Evolutionary conservation across 228 moss, liverwort and hornwort genomes (phyloP).

Genomic region (Sphagnum fallax): DNA sequence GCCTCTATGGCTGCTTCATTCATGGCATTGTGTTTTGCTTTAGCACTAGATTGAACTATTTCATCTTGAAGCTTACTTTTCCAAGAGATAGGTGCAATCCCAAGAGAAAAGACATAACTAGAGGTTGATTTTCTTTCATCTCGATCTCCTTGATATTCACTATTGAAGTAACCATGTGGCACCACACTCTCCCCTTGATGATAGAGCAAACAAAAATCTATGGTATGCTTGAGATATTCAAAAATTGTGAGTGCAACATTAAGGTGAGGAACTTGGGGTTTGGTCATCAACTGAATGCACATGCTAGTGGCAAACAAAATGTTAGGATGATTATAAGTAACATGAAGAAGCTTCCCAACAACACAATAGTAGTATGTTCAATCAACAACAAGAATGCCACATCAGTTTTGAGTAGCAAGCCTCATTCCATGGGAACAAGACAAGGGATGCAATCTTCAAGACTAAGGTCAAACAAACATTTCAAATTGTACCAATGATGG

Average conservation of each 20-base stretch:
- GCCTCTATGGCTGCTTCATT: neutral
- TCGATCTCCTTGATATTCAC: neutral
- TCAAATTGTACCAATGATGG: neutral
- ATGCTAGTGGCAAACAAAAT: neutral
- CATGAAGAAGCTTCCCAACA: neutral
- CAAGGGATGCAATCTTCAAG: neutral
- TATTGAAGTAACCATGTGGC: neutral
- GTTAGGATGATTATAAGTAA: neutral
- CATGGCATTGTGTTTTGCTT: neutral
- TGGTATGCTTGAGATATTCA: neutral
- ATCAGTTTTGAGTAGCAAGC: neutral
- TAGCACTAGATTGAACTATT: neutral
- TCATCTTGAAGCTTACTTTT: neutral
- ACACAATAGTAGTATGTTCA: neutral
- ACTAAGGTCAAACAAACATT: neutral
- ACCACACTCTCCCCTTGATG: neutral
- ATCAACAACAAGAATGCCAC: neutral
- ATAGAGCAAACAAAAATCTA: neutral
- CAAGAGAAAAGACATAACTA: neutral
- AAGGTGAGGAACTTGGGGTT: neutral
- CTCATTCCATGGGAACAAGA: neutral
- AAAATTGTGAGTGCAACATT: neutral
- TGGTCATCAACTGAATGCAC: neutral
- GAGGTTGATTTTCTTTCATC: neutral
- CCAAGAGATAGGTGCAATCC: neutral